Evolutionary conservation across 148 eudicot species (phyloP).

Genomic region (Cornus florida): DNA sequence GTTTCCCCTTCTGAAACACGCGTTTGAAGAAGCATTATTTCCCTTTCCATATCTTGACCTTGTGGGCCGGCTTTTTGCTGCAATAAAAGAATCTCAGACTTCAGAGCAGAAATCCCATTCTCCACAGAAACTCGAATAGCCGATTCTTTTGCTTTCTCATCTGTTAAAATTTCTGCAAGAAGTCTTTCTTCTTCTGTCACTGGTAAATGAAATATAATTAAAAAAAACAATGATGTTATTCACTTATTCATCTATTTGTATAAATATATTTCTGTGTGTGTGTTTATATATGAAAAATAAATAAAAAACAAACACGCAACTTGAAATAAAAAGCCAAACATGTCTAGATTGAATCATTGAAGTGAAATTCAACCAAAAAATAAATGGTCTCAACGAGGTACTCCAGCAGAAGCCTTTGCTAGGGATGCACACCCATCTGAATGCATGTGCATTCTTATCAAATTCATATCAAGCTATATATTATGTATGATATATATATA

Average conservation of each 20-base stretch:
- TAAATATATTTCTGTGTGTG: neutral
- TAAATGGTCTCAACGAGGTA: neutral
- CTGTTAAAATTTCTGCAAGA: conserved; percentile 31
- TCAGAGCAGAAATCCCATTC: conserved; percentile 40
- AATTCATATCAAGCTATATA: no score
- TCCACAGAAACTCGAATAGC: conserved; percentile 43
- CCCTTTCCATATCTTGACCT: conserved; percentile 27
- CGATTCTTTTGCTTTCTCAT: conserved; percentile 36
- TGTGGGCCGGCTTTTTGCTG: conserved; percentile 23
- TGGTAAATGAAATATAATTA: conserved; percentile 27
- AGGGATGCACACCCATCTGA: neutral
- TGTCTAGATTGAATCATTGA: neutral
- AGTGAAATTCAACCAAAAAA: neutral
- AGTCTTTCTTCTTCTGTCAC: conserved; percentile 49
- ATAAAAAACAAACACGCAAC: neutral
- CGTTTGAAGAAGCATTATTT: conserved; percentile 35
- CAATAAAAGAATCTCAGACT: conserved; percentile 29
- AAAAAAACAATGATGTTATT: neutral
- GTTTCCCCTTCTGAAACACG: conserved; percentile 40
- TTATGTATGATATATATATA: no score
- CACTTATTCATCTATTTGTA: neutral
- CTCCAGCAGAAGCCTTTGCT: neutral
- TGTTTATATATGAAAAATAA: neutral
- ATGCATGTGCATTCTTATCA: neutral
- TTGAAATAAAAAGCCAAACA: neutral